phyloP scores from a whole-genome alignment of 257 asterid genomes.

The Cinchona pubescens region DNA sequence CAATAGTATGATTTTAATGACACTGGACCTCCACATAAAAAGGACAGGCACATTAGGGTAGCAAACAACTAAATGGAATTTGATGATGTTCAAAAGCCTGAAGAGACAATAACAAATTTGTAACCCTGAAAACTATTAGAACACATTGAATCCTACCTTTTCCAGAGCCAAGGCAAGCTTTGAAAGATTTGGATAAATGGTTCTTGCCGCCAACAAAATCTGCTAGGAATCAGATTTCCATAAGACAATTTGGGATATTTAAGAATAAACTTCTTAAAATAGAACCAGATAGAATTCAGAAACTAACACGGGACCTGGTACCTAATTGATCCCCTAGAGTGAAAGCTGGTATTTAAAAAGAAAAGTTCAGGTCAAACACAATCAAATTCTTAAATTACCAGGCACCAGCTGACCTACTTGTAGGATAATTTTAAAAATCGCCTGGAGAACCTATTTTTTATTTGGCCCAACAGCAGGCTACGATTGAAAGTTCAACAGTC shows the following conservation, averaged over 20 bases:
- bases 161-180: constrained; percentile 93
- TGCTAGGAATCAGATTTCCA: constrained; percentile 33
- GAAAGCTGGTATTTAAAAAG: neutral
- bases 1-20: neutral
- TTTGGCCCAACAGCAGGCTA: too few relatives aligned
- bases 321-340: neutral
- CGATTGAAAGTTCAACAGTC: too few relatives aligned
- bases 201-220: constrained; percentile 79
- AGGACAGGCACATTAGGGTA: neutral
- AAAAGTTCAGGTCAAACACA: neutral
- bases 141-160: constrained; percentile 50
- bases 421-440: neutral
- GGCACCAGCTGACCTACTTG: neutral
- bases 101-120: neutral
- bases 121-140: neutral
- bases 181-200: constrained; percentile 69
- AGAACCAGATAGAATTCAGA: neutral
- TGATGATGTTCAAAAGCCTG: neutral
- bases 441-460: too few relatives aligned
- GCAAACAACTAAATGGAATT: neutral
- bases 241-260: neutral
- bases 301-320: neutral
- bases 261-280: neutral
- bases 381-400: neutral
- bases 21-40: neutral